These are phyloP conservation scores for Boechera divaricarpa DNA, from an alignment of 345 rosid species.

Conservation along the genomic window DNA sequence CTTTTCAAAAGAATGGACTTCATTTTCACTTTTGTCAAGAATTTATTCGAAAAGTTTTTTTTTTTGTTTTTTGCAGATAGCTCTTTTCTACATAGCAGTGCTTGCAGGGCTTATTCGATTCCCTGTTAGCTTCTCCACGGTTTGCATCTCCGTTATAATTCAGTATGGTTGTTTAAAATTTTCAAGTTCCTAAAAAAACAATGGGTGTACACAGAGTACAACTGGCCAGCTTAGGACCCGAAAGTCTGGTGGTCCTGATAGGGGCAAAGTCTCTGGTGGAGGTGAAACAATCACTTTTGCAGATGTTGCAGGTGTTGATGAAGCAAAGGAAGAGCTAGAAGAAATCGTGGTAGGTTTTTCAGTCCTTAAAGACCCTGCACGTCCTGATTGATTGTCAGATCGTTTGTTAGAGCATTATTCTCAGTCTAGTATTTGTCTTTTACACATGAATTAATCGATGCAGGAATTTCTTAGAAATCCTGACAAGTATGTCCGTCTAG, in stretches of 20 bases:
- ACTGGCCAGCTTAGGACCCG: slow-evolving; percentile 83
- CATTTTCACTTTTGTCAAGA: slow-evolving; percentile 1
- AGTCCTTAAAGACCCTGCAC: slow-evolving; percentile 14
- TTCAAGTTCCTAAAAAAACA: slow-evolving; percentile 9
- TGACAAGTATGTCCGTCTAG: slow-evolving; percentile 75
- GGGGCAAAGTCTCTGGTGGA: slow-evolving; percentile 68
- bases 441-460: slow-evolving; percentile 34
- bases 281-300: slow-evolving; percentile 88
- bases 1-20: neutral
- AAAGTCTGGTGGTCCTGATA: slow-evolving; percentile 69
- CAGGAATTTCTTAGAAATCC: slow-evolving; percentile 98
- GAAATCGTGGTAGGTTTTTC: slow-evolving; percentile 82
- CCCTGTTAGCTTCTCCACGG: slow-evolving; percentile 88
- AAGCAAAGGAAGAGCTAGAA: slow-evolving; percentile 98
- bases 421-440: slow-evolving; percentile 39
- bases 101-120: slow-evolving; percentile 82
- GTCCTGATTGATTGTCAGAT: slow-evolving; percentile 3
- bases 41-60: neutral
- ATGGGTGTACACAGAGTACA: slow-evolving; percentile 55
- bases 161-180: neutral
- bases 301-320: slow-evolving; percentile 98
- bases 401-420: slow-evolving; percentile 26
- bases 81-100: slow-evolving; percentile 74
- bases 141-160: slow-evolving; percentile 29
- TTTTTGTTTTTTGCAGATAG: slow-evolving; percentile 63